phyloP scores from a whole-genome alignment of 345 rosid species.

The Psidium guajava region DNA sequence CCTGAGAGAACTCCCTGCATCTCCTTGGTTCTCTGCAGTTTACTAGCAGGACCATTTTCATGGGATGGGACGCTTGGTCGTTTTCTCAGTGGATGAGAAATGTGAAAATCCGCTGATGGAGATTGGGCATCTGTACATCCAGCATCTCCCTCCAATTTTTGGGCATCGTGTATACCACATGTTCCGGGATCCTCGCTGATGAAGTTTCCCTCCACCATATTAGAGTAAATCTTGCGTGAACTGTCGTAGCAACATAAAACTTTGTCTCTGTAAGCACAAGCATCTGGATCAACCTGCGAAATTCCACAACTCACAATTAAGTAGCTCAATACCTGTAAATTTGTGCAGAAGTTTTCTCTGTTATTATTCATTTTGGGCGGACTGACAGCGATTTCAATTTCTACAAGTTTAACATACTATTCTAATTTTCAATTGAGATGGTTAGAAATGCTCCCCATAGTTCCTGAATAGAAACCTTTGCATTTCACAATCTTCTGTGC shows the following conservation, averaged over 20 bases:
- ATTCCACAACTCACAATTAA: neutral
- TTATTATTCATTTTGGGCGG: neutral
- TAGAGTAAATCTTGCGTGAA: constrained; percentile 40
- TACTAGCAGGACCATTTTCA: constrained; percentile 10
- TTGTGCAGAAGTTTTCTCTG: neutral
- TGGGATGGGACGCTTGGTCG: constrained; percentile 7
- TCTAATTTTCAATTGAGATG: neutral
- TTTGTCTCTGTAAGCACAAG: constrained; percentile 37
- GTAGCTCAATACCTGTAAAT: neutral
- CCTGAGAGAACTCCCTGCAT: constrained; percentile 4
- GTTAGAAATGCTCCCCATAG: neutral
- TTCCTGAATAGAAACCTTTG: neutral
- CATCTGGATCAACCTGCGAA: constrained; percentile 61
- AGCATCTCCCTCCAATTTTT: constrained; percentile 17
- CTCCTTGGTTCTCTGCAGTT: constrained; percentile 34
- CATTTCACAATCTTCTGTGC: neutral
- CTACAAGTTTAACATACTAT: neutral
- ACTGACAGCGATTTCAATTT: neutral
- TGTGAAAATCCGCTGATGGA: constrained; percentile 4
- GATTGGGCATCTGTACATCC: constrained; percentile 6
- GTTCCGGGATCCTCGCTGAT: constrained; percentile 4
- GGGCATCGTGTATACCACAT: constrained; percentile 2
- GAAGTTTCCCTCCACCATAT: constrained; percentile 14
- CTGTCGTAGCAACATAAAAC: constrained; percentile 24
- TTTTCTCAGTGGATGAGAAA: constrained; percentile 29